phyloP scores from a whole-genome alignment of 805 yeast species.

The Kuraishia piskuri region DNA sequence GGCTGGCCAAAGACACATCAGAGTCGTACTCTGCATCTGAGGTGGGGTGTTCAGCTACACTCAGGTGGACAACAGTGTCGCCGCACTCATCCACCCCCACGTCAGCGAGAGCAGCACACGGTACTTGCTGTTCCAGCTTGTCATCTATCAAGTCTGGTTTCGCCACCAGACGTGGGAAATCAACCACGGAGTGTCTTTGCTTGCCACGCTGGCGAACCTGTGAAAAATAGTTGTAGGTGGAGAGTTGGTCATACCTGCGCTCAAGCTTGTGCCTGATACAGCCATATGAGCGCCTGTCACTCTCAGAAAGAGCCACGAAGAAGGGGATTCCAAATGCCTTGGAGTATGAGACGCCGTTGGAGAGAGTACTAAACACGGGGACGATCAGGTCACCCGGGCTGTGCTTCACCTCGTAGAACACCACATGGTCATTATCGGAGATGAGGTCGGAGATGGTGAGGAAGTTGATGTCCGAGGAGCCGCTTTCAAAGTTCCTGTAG shows the following conservation, averaged over 20 bases:
- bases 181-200: conserved; percentile 10
- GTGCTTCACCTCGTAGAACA: conserved; percentile 42
- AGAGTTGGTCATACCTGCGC: conserved; percentile 33
- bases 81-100: background rate
- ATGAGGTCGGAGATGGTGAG: conserved; percentile 65
- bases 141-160: conserved; percentile 6
- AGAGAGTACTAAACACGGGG: conserved; percentile 47
- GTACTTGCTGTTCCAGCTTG: background rate
- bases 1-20: conserved; percentile 43
- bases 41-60: too few relatives aligned
- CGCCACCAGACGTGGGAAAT: conserved; percentile 16
- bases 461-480: conserved; percentile 45
- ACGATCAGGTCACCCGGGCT: conserved; percentile 43
- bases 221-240: conserved; percentile 31
- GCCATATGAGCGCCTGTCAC: conserved; percentile 50
- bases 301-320: conserved; percentile 47
- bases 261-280: conserved; percentile 50
- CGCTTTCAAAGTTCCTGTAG: conserved; percentile 56
- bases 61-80: too few relatives aligned
- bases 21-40: conserved; percentile 29
- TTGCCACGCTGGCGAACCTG: conserved; percentile 13
- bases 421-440: conserved; percentile 49
- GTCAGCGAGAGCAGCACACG: background rate
- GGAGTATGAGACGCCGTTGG: conserved; percentile 27
- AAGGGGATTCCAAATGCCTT: conserved; percentile 71